These are phyloP conservation scores for Phoma herbarum DNA, from an alignment of 2,329 filamentous ascomycete species.

Conservation along the genomic window DNA sequence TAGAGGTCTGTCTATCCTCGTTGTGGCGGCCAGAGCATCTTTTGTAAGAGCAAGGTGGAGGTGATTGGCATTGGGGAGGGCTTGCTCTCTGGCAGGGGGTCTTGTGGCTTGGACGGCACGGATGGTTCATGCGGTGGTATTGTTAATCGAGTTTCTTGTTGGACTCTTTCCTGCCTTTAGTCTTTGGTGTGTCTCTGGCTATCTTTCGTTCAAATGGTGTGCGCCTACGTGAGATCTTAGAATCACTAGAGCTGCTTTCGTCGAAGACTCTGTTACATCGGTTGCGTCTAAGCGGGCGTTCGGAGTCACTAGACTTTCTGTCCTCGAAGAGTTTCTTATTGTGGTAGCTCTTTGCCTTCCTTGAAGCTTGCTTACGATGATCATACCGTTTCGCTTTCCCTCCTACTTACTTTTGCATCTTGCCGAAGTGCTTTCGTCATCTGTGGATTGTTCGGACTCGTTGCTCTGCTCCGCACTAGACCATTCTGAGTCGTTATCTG, in stretches of 20 bases:
- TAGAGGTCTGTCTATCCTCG: not conserved
- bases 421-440: not conserved
- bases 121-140: too few relatives aligned
- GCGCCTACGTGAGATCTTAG: too few relatives aligned
- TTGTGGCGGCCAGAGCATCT: not conserved
- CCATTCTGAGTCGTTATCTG: not conserved
- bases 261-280: too few relatives aligned
- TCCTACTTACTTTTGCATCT: not conserved
- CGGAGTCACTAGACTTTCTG: not conserved
- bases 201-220: too few relatives aligned
- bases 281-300: not conserved
- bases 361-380: not conserved
- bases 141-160: too few relatives aligned
- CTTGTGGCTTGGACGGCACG: too few relatives aligned
- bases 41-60: not conserved
- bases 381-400: not conserved
- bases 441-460: not conserved
- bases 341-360: not conserved
- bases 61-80: not conserved
- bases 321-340: not conserved
- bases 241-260: too few relatives aligned
- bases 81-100: not conserved
- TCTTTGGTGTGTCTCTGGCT: not conserved
- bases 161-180: not conserved
- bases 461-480: not conserved